Conservation (phyloP, 257 asterid genomes). For the Solanum bulbocastanum region DNA sequence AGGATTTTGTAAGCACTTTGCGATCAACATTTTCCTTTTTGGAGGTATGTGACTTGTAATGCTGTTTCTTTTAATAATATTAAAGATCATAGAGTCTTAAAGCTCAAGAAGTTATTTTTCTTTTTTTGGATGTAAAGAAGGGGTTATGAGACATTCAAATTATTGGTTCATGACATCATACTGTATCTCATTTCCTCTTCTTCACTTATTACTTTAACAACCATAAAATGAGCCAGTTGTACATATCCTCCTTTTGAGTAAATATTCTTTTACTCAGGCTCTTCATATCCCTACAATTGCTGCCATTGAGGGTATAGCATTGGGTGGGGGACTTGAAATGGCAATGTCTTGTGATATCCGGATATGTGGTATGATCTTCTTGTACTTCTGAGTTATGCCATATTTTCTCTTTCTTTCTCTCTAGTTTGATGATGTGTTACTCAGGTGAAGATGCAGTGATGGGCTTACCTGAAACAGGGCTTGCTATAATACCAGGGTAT, state of each 20-base stretch:
- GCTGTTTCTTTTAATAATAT: background rate
- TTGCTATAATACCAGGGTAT: conserved; percentile 95
- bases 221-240: background rate
- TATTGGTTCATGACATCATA: background rate
- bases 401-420: background rate
- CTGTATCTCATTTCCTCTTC: background rate
- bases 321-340: conserved; percentile 98
- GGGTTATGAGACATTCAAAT: background rate
- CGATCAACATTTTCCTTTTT: conserved; percentile 64
- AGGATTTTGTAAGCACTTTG: conserved; percentile 50
- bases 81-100: background rate
- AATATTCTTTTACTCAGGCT: conserved; percentile 29
- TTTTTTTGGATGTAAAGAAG: background rate
- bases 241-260: background rate
- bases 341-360: conserved; percentile 94
- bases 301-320: conserved; percentile 81
- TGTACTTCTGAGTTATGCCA: background rate
- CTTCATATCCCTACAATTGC: conserved; percentile 83
- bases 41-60: conserved; percentile 45
- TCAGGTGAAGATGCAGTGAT: conserved; percentile 76
- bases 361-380: conserved; percentile 52
- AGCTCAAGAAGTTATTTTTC: background rate
- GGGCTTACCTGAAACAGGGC: conserved; percentile 95
- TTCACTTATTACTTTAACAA: background rate
- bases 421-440: conserved; percentile 5